Base-by-base conservation (phyloP, 106 monocot species). In the Vanilla planifolia region DNA sequence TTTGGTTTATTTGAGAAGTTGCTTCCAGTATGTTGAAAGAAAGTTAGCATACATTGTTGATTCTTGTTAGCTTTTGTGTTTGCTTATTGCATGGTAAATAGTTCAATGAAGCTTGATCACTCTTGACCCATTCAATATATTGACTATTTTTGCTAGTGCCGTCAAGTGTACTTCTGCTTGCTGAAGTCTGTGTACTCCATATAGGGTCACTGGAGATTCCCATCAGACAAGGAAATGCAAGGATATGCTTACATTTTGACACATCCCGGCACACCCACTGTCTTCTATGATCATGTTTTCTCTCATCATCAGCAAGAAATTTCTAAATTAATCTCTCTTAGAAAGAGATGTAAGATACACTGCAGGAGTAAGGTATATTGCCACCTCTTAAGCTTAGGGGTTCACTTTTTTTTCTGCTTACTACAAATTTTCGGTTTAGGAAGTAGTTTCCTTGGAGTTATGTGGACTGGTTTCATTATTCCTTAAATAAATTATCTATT, bases 171-270 rank as follows among this genome's bases (percentile, higher is more conserved):
- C 6, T 32, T 3, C 33, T 34, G 35, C 21, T 57, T 34, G 9
- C 20, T 36, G 19, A 21, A 17, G 32, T 55, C 16, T 15, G 30
- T 55, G 15, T 16, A 61, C 28, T 56, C 66, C 65, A 25, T 51
- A 3, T 35, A 94, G 93, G 93, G 93, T 61, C 94, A 95, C 60
- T 95, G 94, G 94, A 89, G 94, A 76, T 95, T 95, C 55, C 94
- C 94, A 7, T 55, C 61, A 27, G 86, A 86, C 47, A 95, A 80
- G 65, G 94, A 95, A 69, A 80, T 95, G 94, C 89, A 89, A 78
- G 94, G 94, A 32, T 95, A 95, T 65, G 94, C 86, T 16, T 95
- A 95, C 62, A 95, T 89, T 37, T 68, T 95, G 63, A 95, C 94
- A 17, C 94, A 95, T 75, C 86, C 94, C 37, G 94, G 94, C 62